These are phyloP conservation scores for Sphaerulina musiva DNA, from an alignment of 2,329 filamentous ascomycete species.

Conservation along the genomic window DNA sequence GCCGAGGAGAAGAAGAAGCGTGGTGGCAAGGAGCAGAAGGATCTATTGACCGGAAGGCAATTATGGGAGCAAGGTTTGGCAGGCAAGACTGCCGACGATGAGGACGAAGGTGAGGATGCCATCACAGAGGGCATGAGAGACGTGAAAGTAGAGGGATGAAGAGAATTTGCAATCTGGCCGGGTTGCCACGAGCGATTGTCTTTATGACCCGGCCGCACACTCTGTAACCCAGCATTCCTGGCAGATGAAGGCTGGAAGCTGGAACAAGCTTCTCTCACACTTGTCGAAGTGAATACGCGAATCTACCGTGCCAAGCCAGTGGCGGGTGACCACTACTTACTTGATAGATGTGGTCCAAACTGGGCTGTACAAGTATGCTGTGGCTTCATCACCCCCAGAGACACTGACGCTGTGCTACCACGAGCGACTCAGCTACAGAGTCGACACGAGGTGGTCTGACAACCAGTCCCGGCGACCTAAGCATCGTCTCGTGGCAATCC, in stretches of 20 bases:
- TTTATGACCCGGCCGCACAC: too few species aligned
- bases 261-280: too few species aligned
- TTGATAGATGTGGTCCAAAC: too few species aligned
- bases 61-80: slow-evolving; percentile 46
- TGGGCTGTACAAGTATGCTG: too few species aligned
- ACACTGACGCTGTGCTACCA: not conserved
- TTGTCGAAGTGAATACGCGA: too few species aligned
- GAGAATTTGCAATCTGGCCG: not conserved
- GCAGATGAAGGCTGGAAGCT: too few species aligned
- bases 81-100: slow-evolving; percentile 61
- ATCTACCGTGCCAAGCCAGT: too few species aligned
- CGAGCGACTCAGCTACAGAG: not conserved
- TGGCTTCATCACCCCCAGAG: too few species aligned
- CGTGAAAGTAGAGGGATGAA: slow-evolving; percentile 54
- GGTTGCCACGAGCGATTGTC: too few species aligned
- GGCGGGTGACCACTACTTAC: too few species aligned
- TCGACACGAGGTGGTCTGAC: not conserved
- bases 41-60: slow-evolving; percentile 63
- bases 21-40: slow-evolving; percentile 60
- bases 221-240: too few species aligned
- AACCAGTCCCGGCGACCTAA: not conserved
- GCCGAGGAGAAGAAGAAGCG: slow-evolving; percentile 56
- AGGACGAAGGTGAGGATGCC: slow-evolving; percentile 59
- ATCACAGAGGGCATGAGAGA: slow-evolving; percentile 60
- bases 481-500: not conserved